phyloP scores from a whole-genome alignment of 1,139 yeast species.

The Candida dubliniensis region DNA sequence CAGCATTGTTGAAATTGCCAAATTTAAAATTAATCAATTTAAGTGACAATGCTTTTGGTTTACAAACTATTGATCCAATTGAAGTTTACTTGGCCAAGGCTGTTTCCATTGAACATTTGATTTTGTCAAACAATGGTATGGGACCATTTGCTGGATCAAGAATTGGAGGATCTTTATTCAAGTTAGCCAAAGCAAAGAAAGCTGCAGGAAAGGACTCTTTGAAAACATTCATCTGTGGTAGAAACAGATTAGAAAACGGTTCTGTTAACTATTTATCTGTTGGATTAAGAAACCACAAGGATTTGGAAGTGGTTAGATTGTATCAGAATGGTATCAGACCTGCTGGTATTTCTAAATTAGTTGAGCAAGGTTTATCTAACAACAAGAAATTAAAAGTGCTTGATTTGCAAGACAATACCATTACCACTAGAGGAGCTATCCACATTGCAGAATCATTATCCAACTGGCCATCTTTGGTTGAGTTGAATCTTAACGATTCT shows the following conservation, averaged over 20 bases:
- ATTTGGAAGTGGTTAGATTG: constrained; percentile 70
- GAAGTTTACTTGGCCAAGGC: constrained; percentile 78
- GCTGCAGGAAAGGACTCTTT: constrained; percentile 45
- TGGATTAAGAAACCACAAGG: constrained; percentile 73
- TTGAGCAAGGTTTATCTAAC: constrained; percentile 67
- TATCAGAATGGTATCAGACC: constrained; percentile 98
- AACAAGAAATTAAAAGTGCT: constrained; percentile 64
- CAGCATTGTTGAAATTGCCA: constrained; percentile 68
- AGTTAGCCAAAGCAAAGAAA: constrained; percentile 65
- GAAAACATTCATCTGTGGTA: constrained; percentile 90
- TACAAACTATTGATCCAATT: constrained; percentile 89
- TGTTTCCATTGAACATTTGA: constrained; percentile 76
- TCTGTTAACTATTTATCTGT: constrained; percentile 77
- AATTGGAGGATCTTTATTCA: constrained; percentile 81
- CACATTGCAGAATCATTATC: constrained; percentile 48
- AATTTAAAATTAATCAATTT: constrained; percentile 73
- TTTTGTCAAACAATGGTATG: constrained; percentile 91
- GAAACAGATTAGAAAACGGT: constrained; percentile 95
- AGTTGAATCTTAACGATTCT: constrained; percentile 87
- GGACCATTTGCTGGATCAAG: constrained; percentile 97
- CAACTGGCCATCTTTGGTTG: constrained; percentile 52
- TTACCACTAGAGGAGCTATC: constrained; percentile 72
- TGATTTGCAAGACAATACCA: constrained; percentile 93
- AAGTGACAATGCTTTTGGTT: constrained; percentile 95
- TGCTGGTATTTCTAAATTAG: constrained; percentile 76